These are phyloP conservation scores for Haplographium delicatum DNA, from an alignment of 495 filamentous ascomycete species.

Conservation along the genomic window DNA sequence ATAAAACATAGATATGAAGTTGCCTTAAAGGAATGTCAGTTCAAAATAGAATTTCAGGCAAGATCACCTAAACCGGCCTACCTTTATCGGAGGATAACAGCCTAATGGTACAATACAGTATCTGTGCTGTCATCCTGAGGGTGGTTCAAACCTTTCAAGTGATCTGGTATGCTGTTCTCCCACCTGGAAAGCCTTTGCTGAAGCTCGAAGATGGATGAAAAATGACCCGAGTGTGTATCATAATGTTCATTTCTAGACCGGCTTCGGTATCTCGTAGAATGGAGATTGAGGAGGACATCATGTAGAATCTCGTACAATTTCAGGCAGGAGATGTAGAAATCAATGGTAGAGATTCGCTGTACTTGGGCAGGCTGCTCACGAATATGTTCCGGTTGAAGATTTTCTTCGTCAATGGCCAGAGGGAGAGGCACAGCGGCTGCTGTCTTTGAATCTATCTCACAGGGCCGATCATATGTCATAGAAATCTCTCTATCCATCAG, in stretches of 20 bases:
- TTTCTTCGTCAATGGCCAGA: constrained; percentile 34
- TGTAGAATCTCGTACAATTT: constrained; percentile 39
- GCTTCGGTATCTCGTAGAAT: constrained; percentile 6
- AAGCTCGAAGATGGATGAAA: neutral
- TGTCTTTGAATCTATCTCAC: constrained; percentile 35
- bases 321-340: constrained; percentile 36
- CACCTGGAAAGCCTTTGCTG: constrained; percentile 1
- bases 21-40: constrained; percentile 3
- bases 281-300: constrained; percentile 34
- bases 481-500: constrained; percentile 40
- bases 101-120: neutral
- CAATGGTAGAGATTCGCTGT: constrained; percentile 31
- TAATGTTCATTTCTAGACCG: neutral
- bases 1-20: constrained; percentile 1
- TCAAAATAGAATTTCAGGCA: neutral
- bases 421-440: constrained; percentile 35
- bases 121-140: neutral
- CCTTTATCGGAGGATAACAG: constrained; percentile 1
- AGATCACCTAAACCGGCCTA: neutral
- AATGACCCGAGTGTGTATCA: neutral
- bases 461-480: constrained; percentile 41
- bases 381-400: constrained; percentile 27
- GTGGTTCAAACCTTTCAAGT: constrained; percentile 1
- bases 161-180: constrained; percentile 1
- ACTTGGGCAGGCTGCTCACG: constrained; percentile 10